phyloP scores from a whole-genome alignment of 2,329 filamentous ascomycete genomes.

The Sclerotinia glacialis region DNA sequence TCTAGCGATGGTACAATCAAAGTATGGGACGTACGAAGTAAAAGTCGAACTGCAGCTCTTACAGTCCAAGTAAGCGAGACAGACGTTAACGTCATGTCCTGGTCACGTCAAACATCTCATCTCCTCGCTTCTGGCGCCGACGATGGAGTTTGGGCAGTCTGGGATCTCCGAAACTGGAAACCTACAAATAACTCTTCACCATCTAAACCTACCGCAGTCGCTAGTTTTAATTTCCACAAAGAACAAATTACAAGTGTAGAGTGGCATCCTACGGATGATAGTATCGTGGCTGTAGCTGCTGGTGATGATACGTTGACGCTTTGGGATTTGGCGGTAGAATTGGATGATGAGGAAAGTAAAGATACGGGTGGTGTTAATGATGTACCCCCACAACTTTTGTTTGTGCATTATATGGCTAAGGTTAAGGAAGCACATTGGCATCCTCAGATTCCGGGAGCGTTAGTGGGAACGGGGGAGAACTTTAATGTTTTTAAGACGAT shows the following conservation, averaged over 20 bases:
- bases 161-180: slow-evolving; percentile 97
- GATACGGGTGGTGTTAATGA: slow-evolving; percentile 84
- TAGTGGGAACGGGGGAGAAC: slow-evolving; percentile 85
- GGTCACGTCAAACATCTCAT: slow-evolving; percentile 85
- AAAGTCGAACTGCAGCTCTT: slow-evolving; percentile 83
- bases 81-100: slow-evolving; percentile 96
- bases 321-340: slow-evolving; percentile 94
- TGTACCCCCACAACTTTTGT: slow-evolving; percentile 89
- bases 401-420: slow-evolving; percentile 93
- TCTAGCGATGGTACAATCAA: slow-evolving; percentile 93
- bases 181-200: slow-evolving; percentile 49
- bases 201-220: slow-evolving; percentile 72
- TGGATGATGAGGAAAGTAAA: slow-evolving; percentile 94
- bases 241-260: slow-evolving; percentile 94
- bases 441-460: slow-evolving; percentile 83
- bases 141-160: slow-evolving; percentile 90
- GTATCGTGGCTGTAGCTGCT: slow-evolving; percentile 86
- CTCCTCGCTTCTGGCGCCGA: slow-evolving; percentile 90
- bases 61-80: slow-evolving; percentile 78
- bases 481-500: slow-evolving; percentile 87
- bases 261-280: slow-evolving; percentile 97
- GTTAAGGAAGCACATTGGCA: slow-evolving; percentile 98
- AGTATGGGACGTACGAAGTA: slow-evolving; percentile 92
- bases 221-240: slow-evolving; percentile 91
- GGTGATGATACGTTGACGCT: slow-evolving; percentile 92